These are phyloP conservation scores for Effrenium voratum DNA, from an alignment of 73 alveolate species.

Conservation along the genomic window DNA sequence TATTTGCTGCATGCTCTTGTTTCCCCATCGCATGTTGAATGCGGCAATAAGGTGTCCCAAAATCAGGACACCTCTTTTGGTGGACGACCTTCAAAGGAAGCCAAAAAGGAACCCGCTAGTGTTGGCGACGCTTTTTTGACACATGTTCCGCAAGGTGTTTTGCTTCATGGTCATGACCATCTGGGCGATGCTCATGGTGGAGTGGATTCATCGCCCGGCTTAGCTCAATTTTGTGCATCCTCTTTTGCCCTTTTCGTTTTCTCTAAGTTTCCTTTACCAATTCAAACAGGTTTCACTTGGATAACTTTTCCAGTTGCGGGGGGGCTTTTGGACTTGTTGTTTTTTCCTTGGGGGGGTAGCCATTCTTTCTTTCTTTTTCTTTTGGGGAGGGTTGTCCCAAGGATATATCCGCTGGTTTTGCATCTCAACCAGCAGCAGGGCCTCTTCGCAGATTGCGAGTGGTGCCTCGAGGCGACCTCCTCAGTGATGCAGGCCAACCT, in stretches of 20 bases:
- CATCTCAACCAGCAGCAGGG: not conserved
- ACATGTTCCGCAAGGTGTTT: not conserved
- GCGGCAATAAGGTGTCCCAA: no score
- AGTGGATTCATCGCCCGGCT: not conserved
- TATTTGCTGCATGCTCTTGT: no score
- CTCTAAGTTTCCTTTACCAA: not conserved
- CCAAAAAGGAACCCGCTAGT: not conserved
- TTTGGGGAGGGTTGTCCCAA: no score
- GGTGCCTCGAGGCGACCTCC: conserved; percentile 18
- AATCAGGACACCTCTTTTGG: no score
- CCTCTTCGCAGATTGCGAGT: conserved; percentile 1
- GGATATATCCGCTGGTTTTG: no score
- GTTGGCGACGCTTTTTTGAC: not conserved
- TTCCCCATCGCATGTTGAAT: no score
- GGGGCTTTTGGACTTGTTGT: not conserved
- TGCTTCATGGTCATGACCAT: conserved; percentile 52
- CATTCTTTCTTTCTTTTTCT: no score
- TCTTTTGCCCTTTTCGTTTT: no score
- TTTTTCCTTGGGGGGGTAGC: no score
- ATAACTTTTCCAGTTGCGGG: not conserved
- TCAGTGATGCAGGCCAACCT: conserved; percentile 50
- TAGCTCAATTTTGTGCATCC: no score
- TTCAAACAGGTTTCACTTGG: not conserved
- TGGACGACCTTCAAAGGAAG: no score
- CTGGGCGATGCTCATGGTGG: conserved; percentile 39